These are phyloP conservation scores for Dichotomopilus funicola DNA, from an alignment of 2,329 filamentous ascomycete species.

Conservation along the genomic window DNA sequence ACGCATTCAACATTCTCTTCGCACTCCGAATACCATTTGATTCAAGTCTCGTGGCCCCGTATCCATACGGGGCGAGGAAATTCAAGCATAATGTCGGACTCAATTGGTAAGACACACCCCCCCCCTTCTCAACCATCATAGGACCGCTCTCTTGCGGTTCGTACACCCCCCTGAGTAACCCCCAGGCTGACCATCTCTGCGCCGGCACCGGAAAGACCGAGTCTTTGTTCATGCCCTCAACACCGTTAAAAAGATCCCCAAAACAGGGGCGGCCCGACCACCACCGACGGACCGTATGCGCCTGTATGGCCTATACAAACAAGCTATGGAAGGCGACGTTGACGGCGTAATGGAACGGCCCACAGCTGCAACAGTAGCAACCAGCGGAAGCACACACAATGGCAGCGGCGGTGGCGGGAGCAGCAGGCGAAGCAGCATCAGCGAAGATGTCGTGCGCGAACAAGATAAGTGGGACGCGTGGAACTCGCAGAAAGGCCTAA, in stretches of 20 bases:
- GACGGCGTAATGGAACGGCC: conserved; percentile 89
- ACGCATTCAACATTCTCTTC: not conserved
- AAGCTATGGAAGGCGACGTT: conserved; percentile 97
- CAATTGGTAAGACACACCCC: conserved; percentile 38
- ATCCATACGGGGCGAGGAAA: not conserved
- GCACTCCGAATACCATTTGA: not conserved
- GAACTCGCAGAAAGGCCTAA: conserved; percentile 78
- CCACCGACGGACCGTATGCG: conserved; percentile 78
- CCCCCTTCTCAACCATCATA: not conserved
- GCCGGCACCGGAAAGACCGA: conserved; percentile 57
- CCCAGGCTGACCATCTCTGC: not conserved
- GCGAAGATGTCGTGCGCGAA: conserved; percentile 53
- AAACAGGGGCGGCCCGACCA: conserved; percentile 83
- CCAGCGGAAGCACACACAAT: too few relatives aligned
- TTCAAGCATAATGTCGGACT: conserved; percentile 43
- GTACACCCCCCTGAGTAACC: not conserved
- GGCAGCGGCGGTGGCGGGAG: conserved; percentile 11
- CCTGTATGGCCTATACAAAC: conserved; percentile 97
- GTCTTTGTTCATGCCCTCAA: conserved; percentile 99
- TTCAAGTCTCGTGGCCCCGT: not conserved
- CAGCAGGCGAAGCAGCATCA: conserved; percentile 40
- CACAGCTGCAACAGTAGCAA: conserved; percentile 23
- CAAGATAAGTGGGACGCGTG: conserved; percentile 86
- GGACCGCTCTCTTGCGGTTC: too few relatives aligned
- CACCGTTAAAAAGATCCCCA: conserved; percentile 95